A percentile compares a stretch with the other conserved stretches of the same genome.
These are phyloP conservation scores for Davidsoniella australis DNA, from an alignment of 2,329 filamentous ascomycete genomes.

Conservation along the genomic window DNA sequence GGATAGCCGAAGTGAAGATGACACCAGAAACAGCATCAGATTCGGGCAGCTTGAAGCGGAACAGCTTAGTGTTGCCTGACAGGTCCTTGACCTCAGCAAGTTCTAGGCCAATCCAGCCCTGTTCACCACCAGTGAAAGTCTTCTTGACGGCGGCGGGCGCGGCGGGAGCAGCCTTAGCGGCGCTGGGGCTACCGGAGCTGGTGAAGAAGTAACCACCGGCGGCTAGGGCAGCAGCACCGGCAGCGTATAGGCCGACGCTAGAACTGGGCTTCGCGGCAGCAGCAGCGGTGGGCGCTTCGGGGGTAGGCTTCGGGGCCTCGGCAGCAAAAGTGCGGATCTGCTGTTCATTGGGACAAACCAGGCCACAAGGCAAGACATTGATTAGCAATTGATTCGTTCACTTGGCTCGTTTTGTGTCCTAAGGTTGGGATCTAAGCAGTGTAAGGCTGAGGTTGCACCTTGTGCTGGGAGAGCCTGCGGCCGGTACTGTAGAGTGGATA, in stretches of 20 bases:
- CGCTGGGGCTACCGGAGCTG: constrained; percentile 37
- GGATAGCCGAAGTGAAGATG: constrained; percentile 63
- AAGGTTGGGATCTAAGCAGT: too few species aligned
- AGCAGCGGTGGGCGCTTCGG: constrained; percentile 29
- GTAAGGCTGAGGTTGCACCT: too few species aligned
- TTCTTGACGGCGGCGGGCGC: constrained; percentile 23
- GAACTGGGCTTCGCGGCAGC: constrained; percentile 32
- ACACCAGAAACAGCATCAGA: constrained; percentile 72
- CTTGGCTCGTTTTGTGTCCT: too few species aligned
- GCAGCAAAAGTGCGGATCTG: constrained; percentile 36
- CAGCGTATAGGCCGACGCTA: constrained; percentile 43
- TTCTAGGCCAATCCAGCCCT: constrained; percentile 72
- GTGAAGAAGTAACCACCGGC: constrained; percentile 40
- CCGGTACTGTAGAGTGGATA: too few species aligned
- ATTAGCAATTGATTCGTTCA: too few species aligned
- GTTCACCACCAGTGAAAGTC: constrained; percentile 64
- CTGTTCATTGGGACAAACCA: constrained; percentile 22
- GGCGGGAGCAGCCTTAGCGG: constrained; percentile 26
- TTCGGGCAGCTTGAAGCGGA: constrained; percentile 77
- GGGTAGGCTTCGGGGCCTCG: constrained; percentile 34
- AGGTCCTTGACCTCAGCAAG: constrained; percentile 61
- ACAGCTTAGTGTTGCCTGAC: constrained; percentile 89
- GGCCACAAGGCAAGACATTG: too few species aligned
- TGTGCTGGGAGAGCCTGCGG: too few species aligned
- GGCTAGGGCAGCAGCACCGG: constrained; percentile 40